Conservation (phyloP, 192 early-diverging fungal genomes). For the Backusella sp. region DNA sequence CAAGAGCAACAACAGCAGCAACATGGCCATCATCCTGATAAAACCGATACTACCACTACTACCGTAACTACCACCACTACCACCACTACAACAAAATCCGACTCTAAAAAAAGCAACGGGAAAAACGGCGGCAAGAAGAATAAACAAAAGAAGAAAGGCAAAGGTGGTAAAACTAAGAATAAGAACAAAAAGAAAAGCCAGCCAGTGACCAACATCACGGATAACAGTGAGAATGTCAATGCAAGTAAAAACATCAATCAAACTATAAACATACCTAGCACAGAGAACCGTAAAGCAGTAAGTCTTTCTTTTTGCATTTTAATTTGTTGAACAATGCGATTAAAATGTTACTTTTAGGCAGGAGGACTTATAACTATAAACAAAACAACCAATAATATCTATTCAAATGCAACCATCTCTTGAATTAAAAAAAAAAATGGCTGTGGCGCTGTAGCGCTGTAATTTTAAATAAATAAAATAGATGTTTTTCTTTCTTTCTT, state of each 20-base stretch:
- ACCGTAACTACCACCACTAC: neutral
- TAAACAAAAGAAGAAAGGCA: neutral
- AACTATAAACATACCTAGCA: neutral
- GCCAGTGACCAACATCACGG: neutral
- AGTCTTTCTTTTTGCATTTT: neutral
- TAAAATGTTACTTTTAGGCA: neutral
- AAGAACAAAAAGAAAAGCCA: neutral
- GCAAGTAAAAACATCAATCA: neutral
- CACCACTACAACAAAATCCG: neutral
- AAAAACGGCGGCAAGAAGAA: neutral
- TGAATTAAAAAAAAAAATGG: neutral
- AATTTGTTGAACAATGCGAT: neutral
- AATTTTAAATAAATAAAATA: neutral
- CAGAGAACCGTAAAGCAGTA: neutral
- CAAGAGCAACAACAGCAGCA: no score
- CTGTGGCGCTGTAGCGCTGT: no score
- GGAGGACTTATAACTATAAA: slow-evolving; percentile 1
- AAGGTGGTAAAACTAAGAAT: neutral
- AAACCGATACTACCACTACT: neutral
- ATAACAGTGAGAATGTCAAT: neutral
- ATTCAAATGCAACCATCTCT: neutral
- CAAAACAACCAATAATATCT: slow-evolving; percentile 8
- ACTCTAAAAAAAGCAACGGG: neutral
- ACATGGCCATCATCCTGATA: neutral
- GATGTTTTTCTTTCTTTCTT: neutral